phyloP scores from a whole-genome alignment of 2,329 filamentous ascomycete genomes.

The Fusarium sororula region DNA sequence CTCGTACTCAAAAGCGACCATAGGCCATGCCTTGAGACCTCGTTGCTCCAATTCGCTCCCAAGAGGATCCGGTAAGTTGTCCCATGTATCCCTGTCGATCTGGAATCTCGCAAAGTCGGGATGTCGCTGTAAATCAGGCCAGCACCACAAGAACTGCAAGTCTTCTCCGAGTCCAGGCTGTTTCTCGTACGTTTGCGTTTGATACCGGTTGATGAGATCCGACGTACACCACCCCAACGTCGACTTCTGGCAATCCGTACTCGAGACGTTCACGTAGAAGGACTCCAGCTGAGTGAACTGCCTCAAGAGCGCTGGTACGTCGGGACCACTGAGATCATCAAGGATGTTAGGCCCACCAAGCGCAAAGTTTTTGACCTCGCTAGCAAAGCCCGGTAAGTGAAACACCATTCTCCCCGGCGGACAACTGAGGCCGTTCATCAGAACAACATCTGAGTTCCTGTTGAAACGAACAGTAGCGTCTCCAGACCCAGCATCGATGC shows the following conservation, averaged over 20 bases:
- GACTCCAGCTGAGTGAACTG: conserved; percentile 41
- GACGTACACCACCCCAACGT: conserved; percentile 47
- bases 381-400: conserved; percentile 41
- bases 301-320: background rate
- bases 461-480: conserved; percentile 45
- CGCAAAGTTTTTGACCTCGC: conserved; percentile 44
- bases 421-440: conserved; percentile 29
- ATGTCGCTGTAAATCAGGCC: conserved; percentile 47
- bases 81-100: conserved; percentile 21
- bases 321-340: background rate
- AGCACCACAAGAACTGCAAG: conserved; percentile 42
- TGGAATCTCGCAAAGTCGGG: conserved; percentile 43
- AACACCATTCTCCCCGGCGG: conserved; percentile 18
- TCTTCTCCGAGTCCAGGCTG: conserved; percentile 39
- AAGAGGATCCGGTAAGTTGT: background rate
- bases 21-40: conserved; percentile 42
- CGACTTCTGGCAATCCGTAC: background rate
- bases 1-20: conserved; percentile 44
- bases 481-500: conserved; percentile 38
- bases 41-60: background rate
- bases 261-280: conserved; percentile 38
- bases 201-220: conserved; percentile 41
- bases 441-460: conserved; percentile 44
- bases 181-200: conserved; percentile 41
- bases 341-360: conserved; percentile 19